These are phyloP conservation scores for Cymbopogon citratus DNA, from an alignment of 176 grass and related monocot genomes.

Conservation along the genomic window DNA sequence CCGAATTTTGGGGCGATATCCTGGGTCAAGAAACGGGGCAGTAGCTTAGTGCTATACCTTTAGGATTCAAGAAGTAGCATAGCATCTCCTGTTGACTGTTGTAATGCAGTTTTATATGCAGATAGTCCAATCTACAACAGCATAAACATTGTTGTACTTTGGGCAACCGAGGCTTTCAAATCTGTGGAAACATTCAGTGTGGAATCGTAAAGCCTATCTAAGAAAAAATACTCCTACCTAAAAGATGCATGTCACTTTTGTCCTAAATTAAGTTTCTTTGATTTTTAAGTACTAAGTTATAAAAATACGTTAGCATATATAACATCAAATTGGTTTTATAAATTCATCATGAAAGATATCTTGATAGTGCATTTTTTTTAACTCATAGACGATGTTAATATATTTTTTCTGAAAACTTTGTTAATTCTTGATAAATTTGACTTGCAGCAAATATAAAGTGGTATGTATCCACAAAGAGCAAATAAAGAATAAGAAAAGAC, in stretches of 20 bases:
- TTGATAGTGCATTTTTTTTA: neutral
- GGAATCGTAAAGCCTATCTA: neutral
- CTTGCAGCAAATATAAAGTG: neutral
- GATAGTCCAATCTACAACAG: neutral
- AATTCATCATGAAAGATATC: neutral
- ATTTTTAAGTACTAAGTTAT: neutral
- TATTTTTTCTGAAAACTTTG: neutral
- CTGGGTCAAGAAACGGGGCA: neutral
- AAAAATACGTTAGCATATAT: neutral
- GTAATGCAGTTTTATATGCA: neutral
- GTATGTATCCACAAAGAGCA: neutral
- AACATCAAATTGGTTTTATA: neutral
- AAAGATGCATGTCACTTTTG: neutral
- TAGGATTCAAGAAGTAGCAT: neutral
- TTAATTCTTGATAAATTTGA: neutral
- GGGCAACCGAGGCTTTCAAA: neutral
- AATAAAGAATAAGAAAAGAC: neutral
- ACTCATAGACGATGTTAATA: neutral
- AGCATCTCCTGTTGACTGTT: neutral
- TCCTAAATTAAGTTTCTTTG: neutral
- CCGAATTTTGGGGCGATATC: neutral
- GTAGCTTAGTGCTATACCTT: neutral
- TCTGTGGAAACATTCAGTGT: neutral
- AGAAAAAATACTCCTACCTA: neutral
- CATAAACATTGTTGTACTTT: neutral